These are phyloP conservation scores for Solanum peruvianum DNA, from an alignment of 257 asterid species.

Conservation along the genomic window DNA sequence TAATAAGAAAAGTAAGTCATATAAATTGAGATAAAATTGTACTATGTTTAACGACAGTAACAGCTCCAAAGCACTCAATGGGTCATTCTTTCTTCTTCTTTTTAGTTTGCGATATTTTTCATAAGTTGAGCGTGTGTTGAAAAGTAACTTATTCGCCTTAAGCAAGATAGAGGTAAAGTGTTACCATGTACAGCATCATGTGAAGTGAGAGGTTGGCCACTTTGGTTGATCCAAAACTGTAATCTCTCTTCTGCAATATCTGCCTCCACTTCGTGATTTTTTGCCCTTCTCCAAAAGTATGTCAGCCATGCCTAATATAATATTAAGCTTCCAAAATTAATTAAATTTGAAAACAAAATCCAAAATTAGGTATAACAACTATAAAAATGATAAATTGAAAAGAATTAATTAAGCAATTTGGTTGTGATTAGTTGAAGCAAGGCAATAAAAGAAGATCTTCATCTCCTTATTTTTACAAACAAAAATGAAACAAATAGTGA, in stretches of 20 bases:
- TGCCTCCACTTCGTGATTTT: constrained; percentile 47
- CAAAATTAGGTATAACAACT: not conserved
- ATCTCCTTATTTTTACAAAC: not conserved
- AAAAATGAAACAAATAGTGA: not conserved
- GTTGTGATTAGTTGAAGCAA: no score
- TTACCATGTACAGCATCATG: constrained; percentile 82
- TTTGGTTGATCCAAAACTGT: constrained; percentile 65
- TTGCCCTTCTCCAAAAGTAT: constrained; percentile 84
- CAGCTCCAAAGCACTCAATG: not conserved
- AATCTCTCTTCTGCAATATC: constrained; percentile 82
- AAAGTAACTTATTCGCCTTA: not conserved
- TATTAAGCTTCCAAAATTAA: not conserved
- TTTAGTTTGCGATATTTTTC: not conserved
- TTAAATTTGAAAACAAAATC: not conserved
- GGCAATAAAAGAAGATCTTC: not conserved
- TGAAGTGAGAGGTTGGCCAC: constrained; percentile 32
- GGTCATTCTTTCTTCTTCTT: not conserved
- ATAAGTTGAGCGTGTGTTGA: not conserved
- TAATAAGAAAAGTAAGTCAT: no score
- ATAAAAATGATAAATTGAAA: no score
- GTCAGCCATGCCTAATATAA: constrained; percentile 63
- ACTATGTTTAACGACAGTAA: not conserved
- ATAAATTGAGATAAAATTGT: not conserved
- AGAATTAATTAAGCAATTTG: no score
- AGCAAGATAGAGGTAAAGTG: not conserved